These are phyloP conservation scores for Handroanthus guayacan DNA, from an alignment of 257 asterid species.

Conservation along the genomic window DNA sequence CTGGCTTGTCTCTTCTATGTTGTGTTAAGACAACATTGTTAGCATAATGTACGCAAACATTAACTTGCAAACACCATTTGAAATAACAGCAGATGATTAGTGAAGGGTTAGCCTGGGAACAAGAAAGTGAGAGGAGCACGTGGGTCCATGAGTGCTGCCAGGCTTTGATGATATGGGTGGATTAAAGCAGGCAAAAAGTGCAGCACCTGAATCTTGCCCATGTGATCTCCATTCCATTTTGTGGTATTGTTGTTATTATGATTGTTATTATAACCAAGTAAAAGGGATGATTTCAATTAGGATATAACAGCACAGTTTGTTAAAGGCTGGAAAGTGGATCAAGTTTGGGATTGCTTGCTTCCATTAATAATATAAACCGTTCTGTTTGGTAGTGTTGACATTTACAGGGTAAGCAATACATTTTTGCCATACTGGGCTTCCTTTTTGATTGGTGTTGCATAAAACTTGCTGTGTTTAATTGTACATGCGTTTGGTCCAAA, in stretches of 20 bases:
- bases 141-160: conserved; percentile 17
- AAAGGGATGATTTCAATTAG: background rate
- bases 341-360: background rate
- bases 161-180: conserved; percentile 18
- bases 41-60: background rate
- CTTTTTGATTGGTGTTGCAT: too few relatives aligned
- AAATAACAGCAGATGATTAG: background rate
- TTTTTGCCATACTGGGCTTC: background rate
- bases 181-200: background rate
- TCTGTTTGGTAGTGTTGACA: background rate
- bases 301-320: background rate
- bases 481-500: too few relatives aligned
- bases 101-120: too few relatives aligned
- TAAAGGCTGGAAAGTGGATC: background rate
- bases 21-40: too few relatives aligned
- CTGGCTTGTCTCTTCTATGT: too few relatives aligned
- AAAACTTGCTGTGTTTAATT: too few relatives aligned
- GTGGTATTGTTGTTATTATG: background rate
- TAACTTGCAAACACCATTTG: background rate
- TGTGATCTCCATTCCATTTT: conserved; percentile 16
- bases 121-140: background rate
- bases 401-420: background rate
- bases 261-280: too few relatives aligned
- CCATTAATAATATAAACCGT: background rate
- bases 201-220: conserved; percentile 20